A percentile compares a stretch with the other conserved stretches of the same genome.
phyloP scores from a whole-genome alignment of 2,329 filamentous ascomycete species.

The Thermoascus crustaceus region DNA sequence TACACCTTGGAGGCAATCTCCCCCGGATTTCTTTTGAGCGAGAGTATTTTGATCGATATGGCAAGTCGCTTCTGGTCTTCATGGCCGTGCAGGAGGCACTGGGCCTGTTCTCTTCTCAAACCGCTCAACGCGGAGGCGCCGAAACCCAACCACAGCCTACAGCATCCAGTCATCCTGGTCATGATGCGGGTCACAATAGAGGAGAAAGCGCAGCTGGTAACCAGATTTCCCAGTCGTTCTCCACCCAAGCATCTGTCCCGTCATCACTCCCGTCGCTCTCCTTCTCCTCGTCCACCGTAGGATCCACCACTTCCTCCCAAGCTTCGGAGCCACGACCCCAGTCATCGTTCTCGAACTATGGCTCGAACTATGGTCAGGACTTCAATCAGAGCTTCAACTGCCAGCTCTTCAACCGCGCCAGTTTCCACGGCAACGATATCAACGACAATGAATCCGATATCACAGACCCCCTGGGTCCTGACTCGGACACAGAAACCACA shows the following conservation, averaged over 20 bases:
- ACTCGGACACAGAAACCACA: constrained; percentile 28
- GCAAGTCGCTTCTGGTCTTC: constrained; percentile 30
- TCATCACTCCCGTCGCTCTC: constrained; percentile 20
- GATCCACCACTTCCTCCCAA: constrained; percentile 21
- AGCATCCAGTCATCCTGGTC: too few species aligned
- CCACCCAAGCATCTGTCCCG: constrained; percentile 6
- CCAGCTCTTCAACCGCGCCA: neutral
- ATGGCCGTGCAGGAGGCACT: constrained; percentile 33
- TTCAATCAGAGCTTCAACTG: constrained; percentile 1
- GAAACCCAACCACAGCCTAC: constrained; percentile 7
- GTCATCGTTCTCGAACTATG: constrained; percentile 14
- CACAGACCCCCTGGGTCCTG: constrained; percentile 23
- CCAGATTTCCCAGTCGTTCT: constrained; percentile 19
- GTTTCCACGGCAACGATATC: constrained; percentile 3
- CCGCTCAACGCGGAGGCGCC: constrained; percentile 1
- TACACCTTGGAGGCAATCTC: constrained; percentile 29
- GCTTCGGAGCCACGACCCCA: constrained; percentile 18
- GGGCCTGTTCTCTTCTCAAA: constrained; percentile 13
- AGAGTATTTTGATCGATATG: constrained; percentile 32
- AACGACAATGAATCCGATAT: constrained; percentile 21
- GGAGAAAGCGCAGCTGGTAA: too few species aligned
- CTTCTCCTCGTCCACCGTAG: constrained; percentile 20
- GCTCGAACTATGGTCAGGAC: constrained; percentile 5
- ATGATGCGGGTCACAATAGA: too few species aligned
- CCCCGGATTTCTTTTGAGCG: constrained; percentile 21